Base-by-base conservation (phyloP, 2,329 filamentous ascomycete species). In the Epichloe sylvatica region DNA sequence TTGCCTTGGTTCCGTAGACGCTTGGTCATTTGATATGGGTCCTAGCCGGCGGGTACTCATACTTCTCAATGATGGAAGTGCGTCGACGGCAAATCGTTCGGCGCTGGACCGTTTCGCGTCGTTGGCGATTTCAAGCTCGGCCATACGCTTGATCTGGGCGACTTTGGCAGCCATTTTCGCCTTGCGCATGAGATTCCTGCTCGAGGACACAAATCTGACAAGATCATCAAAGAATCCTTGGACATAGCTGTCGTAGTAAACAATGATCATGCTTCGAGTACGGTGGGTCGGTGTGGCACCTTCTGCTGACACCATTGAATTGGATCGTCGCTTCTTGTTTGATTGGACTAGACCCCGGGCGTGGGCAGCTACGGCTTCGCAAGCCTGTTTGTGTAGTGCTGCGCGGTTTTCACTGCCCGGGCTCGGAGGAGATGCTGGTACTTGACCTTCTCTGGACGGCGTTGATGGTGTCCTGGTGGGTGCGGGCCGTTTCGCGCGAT, bases 231-330 rank as follows among this genome's bases (percentile, higher is more conserved):
- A 88, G 38, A 83, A 80, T 46, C 80, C 80, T 62, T 96, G 89
- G 3, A 94, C 83, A 53, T 87, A 83, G 56, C 84, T 86, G 62
- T 96, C 90, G 62, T 96, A 96, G 66, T 88, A 90, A n/a, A 96
- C 85, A 39, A 92, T 82, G 39, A 91, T 83, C 74, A 87, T 84
- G 51, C 76, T 82, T 55, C 84, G 78, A 3, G 80, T 81, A 49
- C 85, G 80, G 62, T 84, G 84, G 53, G 80, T 78, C 11, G 70
- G 64, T 1, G 71, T 62, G 2, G 67, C 62, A 11, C 76, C 73
- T 37, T 69, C 68, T 36, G 65, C 69, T 40, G 75, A 78, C 46
- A 73, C 57, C 56, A 78, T 66, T 0, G 76, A 79, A 23, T 74
- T 67, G 12, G 73, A 71, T 48, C 74, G 70, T 47, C 71, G 69